Evolutionary conservation across 2,329 filamentous ascomycete genomes (phyloP).

Genomic region (Colletotrichum limetticola): DNA sequence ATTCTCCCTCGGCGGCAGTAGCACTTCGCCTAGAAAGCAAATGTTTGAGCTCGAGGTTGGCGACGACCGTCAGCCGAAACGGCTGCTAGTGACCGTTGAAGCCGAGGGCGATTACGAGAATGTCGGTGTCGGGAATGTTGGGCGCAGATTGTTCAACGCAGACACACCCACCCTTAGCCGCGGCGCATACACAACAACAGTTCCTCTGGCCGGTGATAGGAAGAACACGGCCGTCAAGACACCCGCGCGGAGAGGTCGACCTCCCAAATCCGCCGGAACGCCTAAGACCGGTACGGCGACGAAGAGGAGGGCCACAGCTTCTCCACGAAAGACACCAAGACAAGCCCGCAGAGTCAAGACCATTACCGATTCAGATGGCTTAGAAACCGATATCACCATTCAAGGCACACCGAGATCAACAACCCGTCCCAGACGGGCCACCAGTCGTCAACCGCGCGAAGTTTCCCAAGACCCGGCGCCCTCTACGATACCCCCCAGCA

Average conservation of each 20-base stretch:
- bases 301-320: slow-evolving; percentile 56
- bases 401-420: slow-evolving; percentile 46
- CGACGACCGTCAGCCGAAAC: slow-evolving; percentile 60
- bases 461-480: slow-evolving; percentile 21
- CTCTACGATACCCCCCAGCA: slow-evolving; percentile 7
- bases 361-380: slow-evolving; percentile 40
- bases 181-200: slow-evolving; percentile 58
- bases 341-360: slow-evolving; percentile 45
- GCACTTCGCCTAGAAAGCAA: slow-evolving; percentile 63
- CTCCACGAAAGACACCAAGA: slow-evolving; percentile 51
- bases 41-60: slow-evolving; percentile 68
- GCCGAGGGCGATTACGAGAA: slow-evolving; percentile 48
- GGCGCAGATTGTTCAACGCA: slow-evolving; percentile 56
- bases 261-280: slow-evolving; percentile 62
- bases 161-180: slow-evolving; percentile 54
- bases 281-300: slow-evolving; percentile 55
- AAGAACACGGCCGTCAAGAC: slow-evolving; percentile 46
- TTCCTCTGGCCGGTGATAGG: slow-evolving; percentile 62
- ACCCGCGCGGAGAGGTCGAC: slow-evolving; percentile 57
- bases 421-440: slow-evolving; percentile 37
- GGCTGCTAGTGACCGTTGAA: slow-evolving; percentile 66
- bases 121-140: slow-evolving; percentile 34
- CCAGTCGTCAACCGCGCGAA: slow-evolving; percentile 15
- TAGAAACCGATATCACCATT: slow-evolving; percentile 41
- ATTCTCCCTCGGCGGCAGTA: slow-evolving; percentile 43